A percentile compares a stretch with the other conserved stretches of the same genome.
phyloP scores from a whole-genome alignment of 805 yeast species.

The Metschnikowia arizonensis region DNA sequence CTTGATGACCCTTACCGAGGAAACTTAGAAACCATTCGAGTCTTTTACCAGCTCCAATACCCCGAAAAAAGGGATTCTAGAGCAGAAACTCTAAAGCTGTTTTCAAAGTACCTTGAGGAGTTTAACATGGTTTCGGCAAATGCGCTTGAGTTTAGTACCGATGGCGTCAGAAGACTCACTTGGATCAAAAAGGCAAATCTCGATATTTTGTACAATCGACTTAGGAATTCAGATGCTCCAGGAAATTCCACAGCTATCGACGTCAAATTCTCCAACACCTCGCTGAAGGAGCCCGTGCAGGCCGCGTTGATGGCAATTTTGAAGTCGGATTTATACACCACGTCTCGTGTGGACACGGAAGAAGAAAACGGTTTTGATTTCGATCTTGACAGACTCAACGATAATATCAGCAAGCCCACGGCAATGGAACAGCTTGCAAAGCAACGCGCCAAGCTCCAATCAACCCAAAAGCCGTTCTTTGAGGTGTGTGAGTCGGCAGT shows the following conservation, averaged over 20 bases:
- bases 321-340: not conserved
- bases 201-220: conserved; percentile 5
- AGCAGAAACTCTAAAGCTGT: conserved; percentile 1
- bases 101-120: conserved; percentile 10
- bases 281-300: not conserved
- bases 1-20: conserved; percentile 16
- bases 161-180: not conserved
- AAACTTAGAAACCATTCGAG: conserved; percentile 6
- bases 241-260: not conserved
- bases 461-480: conserved; percentile 41
- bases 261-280: not conserved
- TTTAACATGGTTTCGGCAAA: conserved; percentile 14
- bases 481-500: conserved; percentile 46
- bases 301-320: not conserved
- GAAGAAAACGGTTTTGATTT: conserved; percentile 12
- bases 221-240: not conserved
- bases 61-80: not conserved
- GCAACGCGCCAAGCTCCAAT: conserved; percentile 36
- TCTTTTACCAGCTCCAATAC: conserved; percentile 2
- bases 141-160: conserved; percentile 11
- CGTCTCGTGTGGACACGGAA: conserved; percentile 4
- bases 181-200: conserved; percentile 13
- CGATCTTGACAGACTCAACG: conserved; percentile 12
- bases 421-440: conserved; percentile 39
- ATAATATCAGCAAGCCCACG: conserved; percentile 30